These are phyloP conservation scores for Panus rudis DNA, from an alignment of 768 basidiomycete genomes.

Conservation along the genomic window DNA sequence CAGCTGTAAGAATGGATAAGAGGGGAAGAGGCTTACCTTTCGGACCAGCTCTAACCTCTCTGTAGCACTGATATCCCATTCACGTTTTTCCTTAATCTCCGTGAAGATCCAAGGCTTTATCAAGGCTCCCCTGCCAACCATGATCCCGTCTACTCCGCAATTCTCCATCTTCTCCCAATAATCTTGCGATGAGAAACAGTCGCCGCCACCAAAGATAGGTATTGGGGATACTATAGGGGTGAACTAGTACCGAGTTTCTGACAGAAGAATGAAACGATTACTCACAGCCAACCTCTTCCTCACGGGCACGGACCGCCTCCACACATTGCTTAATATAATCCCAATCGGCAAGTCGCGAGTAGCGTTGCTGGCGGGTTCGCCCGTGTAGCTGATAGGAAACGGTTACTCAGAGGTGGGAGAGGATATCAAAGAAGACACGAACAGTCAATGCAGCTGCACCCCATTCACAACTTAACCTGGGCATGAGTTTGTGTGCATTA, in stretches of 20 bases:
- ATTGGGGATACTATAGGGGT: constrained; percentile 56
- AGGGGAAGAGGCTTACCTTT: constrained; percentile 40
- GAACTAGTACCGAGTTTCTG: background rate
- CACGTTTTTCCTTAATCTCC: constrained; percentile 84
- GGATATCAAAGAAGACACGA: constrained; percentile 9
- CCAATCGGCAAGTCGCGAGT: constrained; percentile 92
- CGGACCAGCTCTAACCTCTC: constrained; percentile 77
- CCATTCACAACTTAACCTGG: constrained; percentile 54
- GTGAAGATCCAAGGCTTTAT: constrained; percentile 98
- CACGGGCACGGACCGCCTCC: constrained; percentile 62
- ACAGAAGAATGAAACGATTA: constrained; percentile 12
- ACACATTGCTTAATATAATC: constrained; percentile 87
- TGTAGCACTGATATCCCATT: constrained; percentile 88
- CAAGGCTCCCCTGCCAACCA: constrained; percentile 91
- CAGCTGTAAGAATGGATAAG: too few species aligned
- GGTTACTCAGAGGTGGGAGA: background rate
- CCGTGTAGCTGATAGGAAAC: constrained; percentile 78
- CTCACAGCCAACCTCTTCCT: constrained; percentile 67
- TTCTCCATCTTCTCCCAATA: constrained; percentile 73
- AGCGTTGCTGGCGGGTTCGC: constrained; percentile 89
- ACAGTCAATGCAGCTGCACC: constrained; percentile 50
- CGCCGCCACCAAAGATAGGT: constrained; percentile 97
- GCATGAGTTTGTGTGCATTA: constrained; percentile 86
- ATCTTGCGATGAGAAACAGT: constrained; percentile 82
- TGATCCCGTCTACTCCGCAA: constrained; percentile 89